A percentile compares a stretch with the other conserved stretches of the same genome.
Evolutionary conservation across 2,329 filamentous ascomycete genomes (phyloP).

Genomic region (Aspergillus ustus): DNA sequence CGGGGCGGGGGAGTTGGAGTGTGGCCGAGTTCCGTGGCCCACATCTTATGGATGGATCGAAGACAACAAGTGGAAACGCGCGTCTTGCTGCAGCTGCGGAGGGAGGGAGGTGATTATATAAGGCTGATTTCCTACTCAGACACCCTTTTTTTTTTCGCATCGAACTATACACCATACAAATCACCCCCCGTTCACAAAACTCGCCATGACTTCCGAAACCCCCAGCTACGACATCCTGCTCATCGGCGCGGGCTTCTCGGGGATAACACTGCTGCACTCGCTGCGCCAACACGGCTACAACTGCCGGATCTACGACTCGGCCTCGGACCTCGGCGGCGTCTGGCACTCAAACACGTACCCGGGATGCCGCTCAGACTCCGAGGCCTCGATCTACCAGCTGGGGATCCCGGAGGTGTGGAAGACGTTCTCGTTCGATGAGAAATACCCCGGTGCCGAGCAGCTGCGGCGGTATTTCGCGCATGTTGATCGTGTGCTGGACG

Average conservation of each 20-base stretch:
- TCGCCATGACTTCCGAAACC: too few relatives aligned
- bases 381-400: slow-evolving; percentile 14
- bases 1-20: too few relatives aligned
- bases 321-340: slow-evolving; percentile 10
- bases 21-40: too few relatives aligned
- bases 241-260: slow-evolving; percentile 18
- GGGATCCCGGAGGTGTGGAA: slow-evolving; percentile 51
- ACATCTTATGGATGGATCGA: too few relatives aligned
- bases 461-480: slow-evolving; percentile 53
- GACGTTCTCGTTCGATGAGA: slow-evolving; percentile 48
- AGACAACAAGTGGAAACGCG: too few relatives aligned
- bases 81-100: too few relatives aligned
- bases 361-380: slow-evolving; percentile 11
- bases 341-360: slow-evolving; percentile 21
- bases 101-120: too few relatives aligned
- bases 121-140: too few relatives aligned
- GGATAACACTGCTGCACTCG: slow-evolving; percentile 13
- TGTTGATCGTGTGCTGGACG: slow-evolving; percentile 48
- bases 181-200: too few relatives aligned
- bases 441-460: slow-evolving; percentile 39
- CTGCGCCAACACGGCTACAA: slow-evolving; percentile 16
- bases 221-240: slow-evolving; percentile 13
- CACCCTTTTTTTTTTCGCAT: too few relatives aligned
- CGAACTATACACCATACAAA: too few relatives aligned
- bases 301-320: slow-evolving; percentile 12